Base-by-base conservation (phyloP, 2,329 filamentous ascomycete species). In the Daldinia sp. region DNA sequence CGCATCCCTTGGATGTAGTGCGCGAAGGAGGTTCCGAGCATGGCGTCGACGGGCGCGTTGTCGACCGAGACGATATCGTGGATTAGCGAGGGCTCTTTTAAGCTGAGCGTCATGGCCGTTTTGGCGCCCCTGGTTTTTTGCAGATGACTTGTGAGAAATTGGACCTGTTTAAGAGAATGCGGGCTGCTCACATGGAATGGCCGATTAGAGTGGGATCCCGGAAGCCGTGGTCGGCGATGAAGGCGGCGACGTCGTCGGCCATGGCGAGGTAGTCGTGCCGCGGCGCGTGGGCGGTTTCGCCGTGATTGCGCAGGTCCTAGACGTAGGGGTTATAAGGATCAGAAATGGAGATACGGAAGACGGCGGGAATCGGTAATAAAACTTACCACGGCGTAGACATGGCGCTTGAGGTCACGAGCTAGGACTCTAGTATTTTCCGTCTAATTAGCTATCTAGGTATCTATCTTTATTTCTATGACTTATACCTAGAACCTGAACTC, bases 221-320 rank as follows among this genome's bases (percentile, higher is more conserved):
- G n/a, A 98, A 82, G 3, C 85, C 83, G 78, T 97, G 91, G 61
- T 92, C 82, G 4, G 85, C 74, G 63, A 98, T 90, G 79, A 98
- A 98, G 50, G 86, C 84, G 61, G 90, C 88, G 10, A 98, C 89
- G 75, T 98, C 95, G 72, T 90, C 87, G 4, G 95, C 93, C 87
- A 98, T 94, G 50, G 89, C 86, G 1, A 81, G 79, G 79, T 98
- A 98, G 81, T 95, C 91, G 79, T 98, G 96, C 1, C 84, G 84
- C 0, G 84, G 82, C 58, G 89, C 80, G 80, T 98, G 94, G 1
- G 93, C 92, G 1, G 93, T 97, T 42, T 97, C 91, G 75, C 95
- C 95, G 82, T 98, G 95, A 78, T 98, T 98, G 73, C 95, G 89
- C 18, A 97, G 87, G 79, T 98, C 95, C 92, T 94, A 48, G 9